These are phyloP conservation scores for Chytriomyces hyalinus DNA, from an alignment of 192 early-diverging fungal species.

Conservation along the genomic window DNA sequence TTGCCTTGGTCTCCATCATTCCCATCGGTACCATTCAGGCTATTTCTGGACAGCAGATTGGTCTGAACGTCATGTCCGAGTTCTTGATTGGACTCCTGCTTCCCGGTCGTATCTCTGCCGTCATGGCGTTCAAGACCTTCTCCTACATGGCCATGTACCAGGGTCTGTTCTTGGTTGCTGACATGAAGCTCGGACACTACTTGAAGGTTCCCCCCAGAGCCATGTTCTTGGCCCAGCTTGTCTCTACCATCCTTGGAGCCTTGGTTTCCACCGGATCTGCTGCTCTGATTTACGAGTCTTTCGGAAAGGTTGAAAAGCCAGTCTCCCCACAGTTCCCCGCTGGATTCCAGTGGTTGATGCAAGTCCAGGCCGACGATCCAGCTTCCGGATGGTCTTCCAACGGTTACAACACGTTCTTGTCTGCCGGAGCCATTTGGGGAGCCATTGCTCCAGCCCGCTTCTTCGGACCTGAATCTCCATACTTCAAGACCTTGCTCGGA, in stretches of 20 bases:
- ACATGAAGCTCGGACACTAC: slow-evolving; percentile 82
- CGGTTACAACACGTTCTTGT: slow-evolving; percentile 59
- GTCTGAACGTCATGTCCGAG: slow-evolving; percentile 86
- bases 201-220: slow-evolving; percentile 70
- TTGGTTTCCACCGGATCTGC: neutral
- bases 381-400: no score
- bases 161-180: slow-evolving; percentile 69
- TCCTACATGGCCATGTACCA: slow-evolving; percentile 81
- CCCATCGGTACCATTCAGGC: slow-evolving; percentile 80
- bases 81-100: slow-evolving; percentile 80
- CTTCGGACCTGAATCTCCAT: slow-evolving; percentile 50
- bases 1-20: slow-evolving; percentile 31
- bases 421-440: slow-evolving; percentile 60
- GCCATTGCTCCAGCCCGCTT: slow-evolving; percentile 56
- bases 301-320: neutral
- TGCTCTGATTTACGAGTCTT: neutral
- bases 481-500: slow-evolving; percentile 11
- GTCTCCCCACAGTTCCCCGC: slow-evolving; percentile 7
- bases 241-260: slow-evolving; percentile 51
- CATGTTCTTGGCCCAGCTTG: slow-evolving; percentile 59
- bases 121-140: slow-evolving; percentile 86
- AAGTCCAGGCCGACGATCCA: slow-evolving; percentile 5
- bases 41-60: slow-evolving; percentile 76
- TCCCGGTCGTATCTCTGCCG: slow-evolving; percentile 80
- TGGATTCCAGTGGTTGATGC: slow-evolving; percentile 69